phyloP scores from a whole-genome alignment of 371 early-diverging fungal genomes.

The Choanephora cucurbitarum region DNA sequence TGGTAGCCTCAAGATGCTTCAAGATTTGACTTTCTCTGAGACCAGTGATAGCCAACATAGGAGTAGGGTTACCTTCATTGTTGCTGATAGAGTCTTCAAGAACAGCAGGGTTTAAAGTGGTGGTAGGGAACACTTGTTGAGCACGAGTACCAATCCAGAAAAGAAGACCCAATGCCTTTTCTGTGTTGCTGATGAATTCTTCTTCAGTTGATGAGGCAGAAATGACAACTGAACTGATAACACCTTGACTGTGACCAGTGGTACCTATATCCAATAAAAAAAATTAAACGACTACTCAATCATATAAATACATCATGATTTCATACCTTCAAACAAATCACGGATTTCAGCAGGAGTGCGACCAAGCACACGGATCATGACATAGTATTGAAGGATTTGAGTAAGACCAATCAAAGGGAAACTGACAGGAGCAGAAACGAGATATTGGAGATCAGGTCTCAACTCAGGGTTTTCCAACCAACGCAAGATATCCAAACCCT shows the following conservation, averaged over 20 bases:
- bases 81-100: conserved; percentile 86
- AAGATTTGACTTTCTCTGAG: conserved; percentile 75
- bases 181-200: conserved; percentile 78
- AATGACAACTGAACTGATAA: conserved; percentile 89
- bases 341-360: conserved; percentile 49
- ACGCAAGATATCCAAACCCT: conserved; percentile 83
- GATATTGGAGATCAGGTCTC: conserved; percentile 81
- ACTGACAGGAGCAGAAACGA: conserved; percentile 84
- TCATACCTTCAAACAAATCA: conserved; percentile 49
- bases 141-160: conserved; percentile 92
- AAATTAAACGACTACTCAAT: not conserved
- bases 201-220: conserved; percentile 81
- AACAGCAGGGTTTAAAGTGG: conserved; percentile 86
- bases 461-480: conserved; percentile 89
- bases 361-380: conserved; percentile 65
- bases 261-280: conserved; percentile 55
- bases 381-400: conserved; percentile 83
- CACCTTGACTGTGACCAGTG: conserved; percentile 95
- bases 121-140: conserved; percentile 85
- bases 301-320: conserved; percentile 4
- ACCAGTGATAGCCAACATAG: conserved; percentile 88
- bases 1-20: conserved; percentile 83
- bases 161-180: conserved; percentile 85
- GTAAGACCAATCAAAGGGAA: conserved; percentile 91
- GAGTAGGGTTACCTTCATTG: conserved; percentile 93